Base-by-base conservation (phyloP, 371 early-diverging fungal genomes). In the Mortierella polycephala region DNA sequence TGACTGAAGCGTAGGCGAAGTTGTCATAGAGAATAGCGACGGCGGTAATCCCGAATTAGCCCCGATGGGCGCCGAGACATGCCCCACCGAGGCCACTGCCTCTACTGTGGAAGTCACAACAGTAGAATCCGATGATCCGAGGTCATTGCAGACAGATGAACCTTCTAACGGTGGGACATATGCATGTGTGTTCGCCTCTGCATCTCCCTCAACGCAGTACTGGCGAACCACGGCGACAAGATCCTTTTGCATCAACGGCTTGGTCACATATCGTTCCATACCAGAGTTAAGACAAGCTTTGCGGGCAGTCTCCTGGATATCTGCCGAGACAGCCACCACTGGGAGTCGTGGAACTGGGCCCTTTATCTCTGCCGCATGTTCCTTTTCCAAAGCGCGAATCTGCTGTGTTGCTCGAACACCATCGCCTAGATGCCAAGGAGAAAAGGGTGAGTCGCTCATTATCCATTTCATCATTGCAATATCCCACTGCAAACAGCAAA, bases 231-330 rank as follows among this genome's bases (percentile, higher is more conserved):
- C 72, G 3, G 64, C 69, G 23, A 77, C 79, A 12, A 77, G 55
- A 55, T 77, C 79, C 63, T 69, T 67, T 42, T 77, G 79, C 79
- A 77, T 77, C 62, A 88, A 61, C 3, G 89, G 89, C 45, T 88
- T 88, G 13, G 89, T 88, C 23, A 88, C 69, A 71, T 89, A 89
- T 0, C 87, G 86, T 65, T 89, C 87, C 89, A 89, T 89, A 5
- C 87, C 87, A 3, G 87, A 87, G 49, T 84, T 74, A 23, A 87
- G 74, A 45, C 86, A 87, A 16, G 86, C 75, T 16, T 82, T 84
- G 5, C 75, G 83, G 2, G 89, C 88, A 11, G 86, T 83, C 11
- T 81, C 69, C 71, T 87, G 87, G 42, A 89, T 85, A 60, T 89
- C 89, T 5, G 89, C 89, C 10, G 87, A 86, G 37, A 89, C 69